phyloP scores from a whole-genome alignment of 441 rosid species.

The Breynia disticha region DNA sequence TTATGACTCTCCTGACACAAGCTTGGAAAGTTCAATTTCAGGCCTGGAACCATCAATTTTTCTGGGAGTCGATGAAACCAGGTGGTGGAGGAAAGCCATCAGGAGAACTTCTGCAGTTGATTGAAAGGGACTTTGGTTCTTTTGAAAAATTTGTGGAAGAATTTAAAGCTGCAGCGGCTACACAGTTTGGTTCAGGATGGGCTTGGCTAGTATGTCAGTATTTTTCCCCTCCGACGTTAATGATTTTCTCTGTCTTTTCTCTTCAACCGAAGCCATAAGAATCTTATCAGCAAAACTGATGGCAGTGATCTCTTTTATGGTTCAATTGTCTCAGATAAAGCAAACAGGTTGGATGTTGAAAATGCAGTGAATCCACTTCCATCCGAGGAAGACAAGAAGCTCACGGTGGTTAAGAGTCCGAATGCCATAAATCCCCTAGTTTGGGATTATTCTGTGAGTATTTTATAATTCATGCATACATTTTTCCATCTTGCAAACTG shows the following conservation, averaged over 20 bases:
- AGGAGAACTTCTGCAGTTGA: conserved; percentile 58
- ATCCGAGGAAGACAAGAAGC: conserved; percentile 67
- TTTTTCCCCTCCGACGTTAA: conserved; percentile 2
- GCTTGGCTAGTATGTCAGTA: conserved; percentile 87
- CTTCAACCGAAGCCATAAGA: background rate
- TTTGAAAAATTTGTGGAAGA: conserved; percentile 39
- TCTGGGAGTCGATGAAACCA: conserved; percentile 93
- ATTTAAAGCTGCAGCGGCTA: conserved; percentile 60
- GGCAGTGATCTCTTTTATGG: background rate
- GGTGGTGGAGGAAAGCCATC: conserved; percentile 85
- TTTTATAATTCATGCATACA: background rate
- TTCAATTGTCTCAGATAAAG: conserved; percentile 50
- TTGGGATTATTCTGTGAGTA: conserved; percentile 72
- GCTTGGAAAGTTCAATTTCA: conserved; percentile 13
- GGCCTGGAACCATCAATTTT: conserved; percentile 94
- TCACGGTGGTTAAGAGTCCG: conserved; percentile 72
- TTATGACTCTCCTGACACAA: no score
- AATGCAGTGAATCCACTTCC: conserved; percentile 63
- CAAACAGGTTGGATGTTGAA: conserved; percentile 51
- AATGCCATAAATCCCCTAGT: conserved; percentile 85
- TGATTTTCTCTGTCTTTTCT: conserved; percentile 1
- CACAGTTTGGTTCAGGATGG: conserved; percentile 94
- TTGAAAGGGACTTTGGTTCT: conserved; percentile 83
- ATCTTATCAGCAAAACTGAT: background rate
- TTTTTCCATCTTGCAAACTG: background rate